A percentile compares a stretch with the other conserved stretches of the same genome.
Conservation (phyloP, 768 basidiomycete species). For the Polyporus arcularius region DNA sequence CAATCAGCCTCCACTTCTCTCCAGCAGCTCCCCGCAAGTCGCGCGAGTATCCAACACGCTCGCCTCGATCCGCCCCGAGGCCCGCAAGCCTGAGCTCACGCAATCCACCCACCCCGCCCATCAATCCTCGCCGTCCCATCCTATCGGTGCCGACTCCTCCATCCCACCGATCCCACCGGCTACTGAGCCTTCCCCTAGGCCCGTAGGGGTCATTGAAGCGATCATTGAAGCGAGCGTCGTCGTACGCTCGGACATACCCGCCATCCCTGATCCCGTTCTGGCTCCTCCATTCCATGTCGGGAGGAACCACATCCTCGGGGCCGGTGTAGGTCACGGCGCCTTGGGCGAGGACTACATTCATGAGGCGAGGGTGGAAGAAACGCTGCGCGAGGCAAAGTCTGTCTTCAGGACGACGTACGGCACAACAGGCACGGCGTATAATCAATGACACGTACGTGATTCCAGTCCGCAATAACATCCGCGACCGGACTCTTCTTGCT, state of each 20-base stretch:
- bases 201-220: not conserved
- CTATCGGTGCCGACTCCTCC: not conserved
- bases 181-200: not conserved
- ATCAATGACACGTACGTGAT: conserved; percentile 39
- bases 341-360: conserved; percentile 19
- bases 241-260: not conserved
- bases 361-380: conserved; percentile 22
- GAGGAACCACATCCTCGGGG: not conserved
- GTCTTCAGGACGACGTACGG: not conserved
- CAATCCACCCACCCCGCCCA: not conserved
- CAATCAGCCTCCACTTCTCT: conserved; percentile 6
- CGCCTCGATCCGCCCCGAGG: not conserved
- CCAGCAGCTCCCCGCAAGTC: conserved; percentile 2
- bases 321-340: conserved; percentile 18
- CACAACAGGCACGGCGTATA: not conserved
- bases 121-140: not conserved
- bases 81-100: not conserved
- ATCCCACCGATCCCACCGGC: not conserved
- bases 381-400: not conserved
- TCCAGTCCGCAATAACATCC: conserved; percentile 49
- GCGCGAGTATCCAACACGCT: not conserved
- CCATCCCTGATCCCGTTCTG: not conserved
- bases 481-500: conserved; percentile 33
- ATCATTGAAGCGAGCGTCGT: not conserved
- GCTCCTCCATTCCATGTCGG: conserved; percentile 9